Evolutionary conservation across 129 eudicot species (phyloP).

Genomic region (carrot (Daucus carota)): DNA sequence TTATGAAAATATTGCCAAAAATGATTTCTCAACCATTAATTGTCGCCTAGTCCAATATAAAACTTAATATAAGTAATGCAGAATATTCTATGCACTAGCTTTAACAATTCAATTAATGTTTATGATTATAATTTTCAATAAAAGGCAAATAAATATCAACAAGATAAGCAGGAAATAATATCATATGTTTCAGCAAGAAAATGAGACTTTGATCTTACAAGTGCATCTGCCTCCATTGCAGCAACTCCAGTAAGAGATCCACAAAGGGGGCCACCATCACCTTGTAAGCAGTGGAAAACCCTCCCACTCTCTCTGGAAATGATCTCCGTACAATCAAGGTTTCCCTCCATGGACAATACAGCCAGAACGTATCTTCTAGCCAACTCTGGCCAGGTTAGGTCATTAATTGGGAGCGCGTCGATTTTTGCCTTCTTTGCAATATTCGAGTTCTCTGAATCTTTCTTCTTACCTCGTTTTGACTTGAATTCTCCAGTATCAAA

Average conservation of each 20-base stretch:
- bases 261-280: constrained; percentile 92
- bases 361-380: constrained; percentile 69
- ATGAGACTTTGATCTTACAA: constrained; percentile 40
- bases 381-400: constrained; percentile 88
- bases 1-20: not conserved
- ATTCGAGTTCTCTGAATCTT: constrained; percentile 51
- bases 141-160: not conserved
- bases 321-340: constrained; percentile 68
- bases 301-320: constrained; percentile 66
- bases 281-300: constrained; percentile 77
- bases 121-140: not conserved
- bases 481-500: constrained; percentile 54
- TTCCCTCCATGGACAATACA: constrained; percentile 61
- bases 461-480: constrained; percentile 71
- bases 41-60: not conserved
- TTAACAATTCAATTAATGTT: not conserved
- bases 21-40: not conserved
- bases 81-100: not conserved
- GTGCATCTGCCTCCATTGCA: constrained; percentile 93
- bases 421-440: constrained; percentile 43
- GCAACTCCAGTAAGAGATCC: constrained; percentile 82
- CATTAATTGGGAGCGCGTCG: constrained; percentile 69
- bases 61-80: not conserved
- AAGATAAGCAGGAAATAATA: not conserved
- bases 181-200: constrained; percentile 3